Evolutionary conservation across 2,329 filamentous ascomycete genomes (phyloP).

Genomic region (Coniochaeta pulveracea): DNA sequence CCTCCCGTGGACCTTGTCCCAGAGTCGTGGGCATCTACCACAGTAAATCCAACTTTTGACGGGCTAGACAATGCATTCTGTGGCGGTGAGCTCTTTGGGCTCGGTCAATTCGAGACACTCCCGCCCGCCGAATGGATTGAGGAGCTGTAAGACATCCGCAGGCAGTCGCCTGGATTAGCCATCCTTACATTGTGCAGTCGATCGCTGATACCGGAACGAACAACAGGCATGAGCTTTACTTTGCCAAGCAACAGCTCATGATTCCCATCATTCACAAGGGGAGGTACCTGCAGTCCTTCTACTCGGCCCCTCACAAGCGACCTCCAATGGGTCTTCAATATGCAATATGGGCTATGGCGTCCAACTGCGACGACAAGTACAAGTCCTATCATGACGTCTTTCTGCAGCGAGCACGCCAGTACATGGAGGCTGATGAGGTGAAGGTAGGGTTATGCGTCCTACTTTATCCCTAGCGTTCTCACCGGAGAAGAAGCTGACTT

Average conservation of each 20-base stretch:
- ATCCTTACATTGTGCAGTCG: background rate
- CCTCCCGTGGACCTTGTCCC: constrained; percentile 4
- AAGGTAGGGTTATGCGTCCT: too few relatives aligned
- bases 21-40: background rate
- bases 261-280: constrained; percentile 69
- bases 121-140: constrained; percentile 72
- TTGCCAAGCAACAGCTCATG: constrained; percentile 60
- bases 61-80: background rate
- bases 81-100: constrained; percentile 58
- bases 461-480: background rate
- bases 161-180: background rate
- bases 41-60: background rate
- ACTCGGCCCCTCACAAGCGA: constrained; percentile 58
- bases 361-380: constrained; percentile 63
- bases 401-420: constrained; percentile 72
- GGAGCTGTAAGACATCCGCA: constrained; percentile 65
- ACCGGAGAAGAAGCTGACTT: background rate
- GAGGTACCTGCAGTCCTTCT: constrained; percentile 64
- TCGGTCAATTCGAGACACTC: constrained; percentile 73
- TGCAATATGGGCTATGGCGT: constrained; percentile 75
- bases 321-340: constrained; percentile 79
- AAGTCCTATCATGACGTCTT: constrained; percentile 62
- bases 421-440: constrained; percentile 76
- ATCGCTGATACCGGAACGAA: constrained; percentile 4
- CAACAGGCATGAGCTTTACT: constrained; percentile 60